Conservation (phyloP, 2,329 filamentous ascomycete species). For the Amesomyces nigricolor region DNA sequence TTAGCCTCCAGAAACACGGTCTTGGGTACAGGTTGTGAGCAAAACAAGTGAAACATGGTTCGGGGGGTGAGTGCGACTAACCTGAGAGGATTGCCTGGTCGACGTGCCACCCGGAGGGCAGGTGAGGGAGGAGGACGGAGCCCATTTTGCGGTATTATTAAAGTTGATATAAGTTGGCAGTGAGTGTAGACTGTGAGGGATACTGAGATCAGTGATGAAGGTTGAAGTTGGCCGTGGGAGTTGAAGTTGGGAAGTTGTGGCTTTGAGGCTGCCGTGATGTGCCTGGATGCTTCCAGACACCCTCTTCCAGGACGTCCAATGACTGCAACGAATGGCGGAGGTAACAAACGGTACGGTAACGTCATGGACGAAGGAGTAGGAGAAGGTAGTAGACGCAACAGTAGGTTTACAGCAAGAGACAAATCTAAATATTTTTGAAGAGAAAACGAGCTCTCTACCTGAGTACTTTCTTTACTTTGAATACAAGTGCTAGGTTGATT, state of each 20-base stretch:
- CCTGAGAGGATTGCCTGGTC: conserved; percentile 78
- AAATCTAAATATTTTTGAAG: no score
- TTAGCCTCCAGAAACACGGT: background rate
- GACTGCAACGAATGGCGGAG: background rate
- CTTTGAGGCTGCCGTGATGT: background rate
- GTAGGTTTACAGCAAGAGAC: no score
- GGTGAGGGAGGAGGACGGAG: conserved; percentile 86
- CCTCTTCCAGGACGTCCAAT: background rate
- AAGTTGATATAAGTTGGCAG: background rate
- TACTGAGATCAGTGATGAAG: no score
- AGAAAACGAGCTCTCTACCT: no score
- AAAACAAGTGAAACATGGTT: background rate
- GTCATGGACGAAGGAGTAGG: no score
- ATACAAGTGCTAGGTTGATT: no score
- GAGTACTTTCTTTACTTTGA: no score
- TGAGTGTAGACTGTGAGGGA: no score
- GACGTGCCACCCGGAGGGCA: conserved; percentile 93
- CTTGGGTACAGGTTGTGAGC: conserved; percentile 24
- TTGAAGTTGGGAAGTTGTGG: background rate
- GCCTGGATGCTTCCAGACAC: conserved; percentile 5
- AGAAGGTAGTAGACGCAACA: no score
- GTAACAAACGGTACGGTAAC: no score
- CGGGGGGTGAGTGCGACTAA: conserved; percentile 27
- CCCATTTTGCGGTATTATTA: conserved; percentile 44
- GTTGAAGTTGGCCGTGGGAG: background rate